phyloP scores from a whole-genome alignment of 2,329 filamentous ascomycete species.

The Cladosporium halotolerans region DNA sequence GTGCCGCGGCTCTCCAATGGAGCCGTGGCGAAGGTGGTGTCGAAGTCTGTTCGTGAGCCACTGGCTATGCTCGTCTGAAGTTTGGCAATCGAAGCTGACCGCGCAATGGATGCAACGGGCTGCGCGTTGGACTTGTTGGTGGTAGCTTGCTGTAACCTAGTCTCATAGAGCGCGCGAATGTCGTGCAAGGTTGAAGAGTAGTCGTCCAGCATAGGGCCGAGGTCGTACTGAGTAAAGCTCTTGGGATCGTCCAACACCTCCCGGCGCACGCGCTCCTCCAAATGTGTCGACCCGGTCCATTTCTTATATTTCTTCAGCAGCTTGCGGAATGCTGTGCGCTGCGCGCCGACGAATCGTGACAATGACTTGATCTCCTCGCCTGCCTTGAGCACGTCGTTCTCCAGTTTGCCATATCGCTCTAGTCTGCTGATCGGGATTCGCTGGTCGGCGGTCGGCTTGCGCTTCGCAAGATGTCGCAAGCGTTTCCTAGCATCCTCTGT shows the following conservation, averaged over 20 bases:
- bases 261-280: slow-evolving; percentile 61
- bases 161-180: slow-evolving; percentile 40
- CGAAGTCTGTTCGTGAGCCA: slow-evolving; percentile 42
- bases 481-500: slow-evolving; percentile 25
- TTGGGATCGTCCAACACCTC: slow-evolving; percentile 60
- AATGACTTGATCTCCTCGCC: slow-evolving; percentile 66
- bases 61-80: slow-evolving; percentile 36
- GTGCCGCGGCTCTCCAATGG: slow-evolving; percentile 41
- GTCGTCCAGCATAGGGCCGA: slow-evolving; percentile 46
- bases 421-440: slow-evolving; percentile 40
- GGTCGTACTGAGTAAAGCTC: slow-evolving; percentile 65
- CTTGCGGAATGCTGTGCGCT: slow-evolving; percentile 72
- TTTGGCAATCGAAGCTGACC: slow-evolving; percentile 27
- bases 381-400: slow-evolving; percentile 49
- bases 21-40: slow-evolving; percentile 42
- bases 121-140: slow-evolving; percentile 14
- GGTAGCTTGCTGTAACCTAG: slow-evolving; percentile 19
- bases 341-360: slow-evolving; percentile 65
- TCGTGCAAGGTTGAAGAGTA: slow-evolving; percentile 43
- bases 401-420: slow-evolving; percentile 45
- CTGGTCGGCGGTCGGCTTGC: slow-evolving; percentile 18
- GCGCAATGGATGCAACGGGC: not conserved
- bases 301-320: slow-evolving; percentile 83
- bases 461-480: slow-evolving; percentile 21
- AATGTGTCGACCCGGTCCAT: slow-evolving; percentile 68